Base-by-base conservation (phyloP, 306 rosid species). In the Neltuma alba region DNA sequence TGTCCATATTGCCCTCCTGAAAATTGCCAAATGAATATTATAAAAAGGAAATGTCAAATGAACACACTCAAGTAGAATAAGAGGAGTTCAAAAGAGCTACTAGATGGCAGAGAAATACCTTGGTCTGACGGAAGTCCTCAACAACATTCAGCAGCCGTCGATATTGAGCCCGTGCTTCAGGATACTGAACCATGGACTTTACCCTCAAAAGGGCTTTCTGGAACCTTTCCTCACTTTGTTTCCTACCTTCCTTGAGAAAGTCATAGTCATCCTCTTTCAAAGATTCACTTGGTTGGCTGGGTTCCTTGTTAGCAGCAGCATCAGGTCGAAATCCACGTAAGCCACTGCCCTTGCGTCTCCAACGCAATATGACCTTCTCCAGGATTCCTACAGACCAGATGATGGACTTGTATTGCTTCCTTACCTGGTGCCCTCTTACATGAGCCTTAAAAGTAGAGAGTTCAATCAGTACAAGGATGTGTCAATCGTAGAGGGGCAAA, bases 331-430 rank as follows among this genome's bases (percentile, higher is more conserved):
- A 93, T 50, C 98, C 98, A n/a, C 97, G 93, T 40, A 93, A 84
- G 75, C 98, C 95, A 42, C 91, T 86, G 76, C 95, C 95, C 85
- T 91, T 93, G 50, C 98, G 97, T 83, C 98, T 91, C 98, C 98
- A 93, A 5, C 98, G 94, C 78, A 93, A 84, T 79, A 93, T 91
- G 76, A 91, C 81, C 85, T 93, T 93, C 78, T 93, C 98, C 78
- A 93, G 79, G 78, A 93, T 89, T 79, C 98, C 97, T 64, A 93
- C 97, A 5, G 97, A 91, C 98, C 98, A 93, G 72, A 87, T 82
- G 48, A 93, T 72, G 77, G 90, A 71, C 80, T 82, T 91, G 76
- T 90, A 91, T 82, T 90, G 84, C 85, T 93, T 93, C 85, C 98
- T 89, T 67, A 91, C 97, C 85, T 90, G 98, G 82, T 93, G 98